Evolutionary conservation across 179 eudicot genomes (phyloP).

Genomic region (Vitellaria paradoxa): DNA sequence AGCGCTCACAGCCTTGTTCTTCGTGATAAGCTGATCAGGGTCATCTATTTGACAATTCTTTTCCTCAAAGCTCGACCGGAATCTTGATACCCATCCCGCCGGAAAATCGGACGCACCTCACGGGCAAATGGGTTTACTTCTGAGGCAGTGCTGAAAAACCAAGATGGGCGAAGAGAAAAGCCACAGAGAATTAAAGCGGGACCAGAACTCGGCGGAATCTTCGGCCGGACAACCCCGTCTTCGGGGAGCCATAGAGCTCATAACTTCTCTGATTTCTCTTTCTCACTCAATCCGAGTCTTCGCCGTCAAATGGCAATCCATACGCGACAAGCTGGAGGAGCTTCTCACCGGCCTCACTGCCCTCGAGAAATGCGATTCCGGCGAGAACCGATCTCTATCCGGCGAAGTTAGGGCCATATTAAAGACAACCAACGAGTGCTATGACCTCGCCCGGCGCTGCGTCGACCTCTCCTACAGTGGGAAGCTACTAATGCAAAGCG

Average conservation of each 20-base stretch:
- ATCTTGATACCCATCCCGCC: neutral
- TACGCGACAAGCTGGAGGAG: too few relatives aligned
- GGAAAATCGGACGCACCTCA: neutral
- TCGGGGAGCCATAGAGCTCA: conserved; percentile 37
- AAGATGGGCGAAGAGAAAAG: conserved; percentile 16
- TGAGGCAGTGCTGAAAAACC: neutral
- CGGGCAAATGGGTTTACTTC: conserved; percentile 12
- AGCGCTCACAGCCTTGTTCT: neutral
- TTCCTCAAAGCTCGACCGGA: conserved; percentile 4
- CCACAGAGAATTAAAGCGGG: neutral
- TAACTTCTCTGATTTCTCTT: conserved; percentile 39
- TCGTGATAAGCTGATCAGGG: neutral
- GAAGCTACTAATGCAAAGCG: conserved; percentile 91
- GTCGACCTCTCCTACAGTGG: conserved; percentile 53
- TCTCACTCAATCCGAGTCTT: conserved; percentile 32
- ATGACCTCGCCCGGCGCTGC: conserved; percentile 39
- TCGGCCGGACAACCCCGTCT: conserved; percentile 31
- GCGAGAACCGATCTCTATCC: too few relatives aligned
- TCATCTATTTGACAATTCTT: neutral
- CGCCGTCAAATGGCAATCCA: too few relatives aligned
- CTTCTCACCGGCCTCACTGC: too few relatives aligned
- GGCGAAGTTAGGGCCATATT: too few relatives aligned
- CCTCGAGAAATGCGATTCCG: too few relatives aligned
- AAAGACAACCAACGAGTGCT: too few relatives aligned
- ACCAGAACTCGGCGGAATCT: conserved; percentile 3